phyloP scores from a whole-genome alignment of 2,329 filamentous ascomycete genomes.

The Exophiala alcalophila region DNA sequence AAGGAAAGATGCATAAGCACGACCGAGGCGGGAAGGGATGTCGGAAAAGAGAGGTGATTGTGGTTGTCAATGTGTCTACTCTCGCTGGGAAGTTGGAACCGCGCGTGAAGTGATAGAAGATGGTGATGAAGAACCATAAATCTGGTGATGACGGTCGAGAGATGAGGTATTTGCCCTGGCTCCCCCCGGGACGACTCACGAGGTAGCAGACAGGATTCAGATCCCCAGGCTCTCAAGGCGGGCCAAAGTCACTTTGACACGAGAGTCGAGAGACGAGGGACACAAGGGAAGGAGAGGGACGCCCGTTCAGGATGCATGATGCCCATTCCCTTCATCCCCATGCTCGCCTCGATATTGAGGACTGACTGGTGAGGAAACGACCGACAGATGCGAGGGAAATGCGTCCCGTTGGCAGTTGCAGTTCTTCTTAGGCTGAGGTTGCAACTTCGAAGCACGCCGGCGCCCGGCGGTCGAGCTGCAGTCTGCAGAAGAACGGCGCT shows the following conservation, averaged over 20 bases:
- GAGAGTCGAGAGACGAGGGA: constrained; percentile 1
- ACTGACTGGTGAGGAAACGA: constrained; percentile 6
- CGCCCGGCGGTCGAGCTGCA: constrained; percentile 13
- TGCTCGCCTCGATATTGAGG: constrained; percentile 27
- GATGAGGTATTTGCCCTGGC: constrained; percentile 13
- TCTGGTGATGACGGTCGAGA: constrained; percentile 12
- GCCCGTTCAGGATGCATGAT: constrained; percentile 17
- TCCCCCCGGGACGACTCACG: too few species aligned
- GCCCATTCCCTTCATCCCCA: constrained; percentile 18
- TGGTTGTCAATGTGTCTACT: too few species aligned
- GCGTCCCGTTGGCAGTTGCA: constrained; percentile 18
- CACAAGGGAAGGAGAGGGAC: too few species aligned
- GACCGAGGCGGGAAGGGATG: constrained; percentile 6
- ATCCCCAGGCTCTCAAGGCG: constrained; percentile 10
- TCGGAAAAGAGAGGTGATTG: constrained; percentile 6
- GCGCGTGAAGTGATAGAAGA: constrained; percentile 20
- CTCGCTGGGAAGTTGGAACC: constrained; percentile 12
- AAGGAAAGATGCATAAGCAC: constrained; percentile 19
- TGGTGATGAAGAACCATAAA: constrained; percentile 14
- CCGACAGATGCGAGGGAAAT: constrained; percentile 15
- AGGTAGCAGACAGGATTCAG: too few species aligned
- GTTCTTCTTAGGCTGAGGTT: constrained; percentile 9
- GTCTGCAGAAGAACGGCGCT: constrained; percentile 19
- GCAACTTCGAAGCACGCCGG: constrained; percentile 5
- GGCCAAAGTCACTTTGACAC: constrained; percentile 11